These are phyloP conservation scores for Areca catechu DNA, from an alignment of 176 grass and related monocot genomes.

Conservation along the genomic window DNA sequence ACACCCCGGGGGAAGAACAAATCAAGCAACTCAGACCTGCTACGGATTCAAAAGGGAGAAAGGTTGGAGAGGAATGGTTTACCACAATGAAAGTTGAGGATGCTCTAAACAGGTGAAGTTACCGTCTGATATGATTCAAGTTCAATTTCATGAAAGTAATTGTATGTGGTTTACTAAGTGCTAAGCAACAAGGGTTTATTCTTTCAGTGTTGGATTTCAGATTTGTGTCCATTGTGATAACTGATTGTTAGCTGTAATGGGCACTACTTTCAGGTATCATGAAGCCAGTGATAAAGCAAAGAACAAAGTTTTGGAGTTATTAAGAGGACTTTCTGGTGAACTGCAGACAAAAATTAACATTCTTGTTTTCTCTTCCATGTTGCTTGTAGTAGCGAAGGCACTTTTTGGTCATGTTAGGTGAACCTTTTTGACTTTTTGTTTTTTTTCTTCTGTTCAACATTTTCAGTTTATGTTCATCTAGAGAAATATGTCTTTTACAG, in stretches of 20 bases:
- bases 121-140: neutral
- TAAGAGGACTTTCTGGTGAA: slow-evolving; percentile 86
- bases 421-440: neutral
- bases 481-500: no score
- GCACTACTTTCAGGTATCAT: slow-evolving; percentile 64
- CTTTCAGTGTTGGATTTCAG: neutral
- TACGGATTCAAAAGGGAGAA: slow-evolving; percentile 89
- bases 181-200: no score
- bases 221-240: neutral
- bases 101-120: slow-evolving; percentile 64
- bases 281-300: slow-evolving; percentile 75
- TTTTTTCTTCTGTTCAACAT: no score
- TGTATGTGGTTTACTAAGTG: no score
- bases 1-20: slow-evolving; percentile 72
- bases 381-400: slow-evolving; percentile 79
- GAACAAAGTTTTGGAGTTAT: slow-evolving; percentile 63
- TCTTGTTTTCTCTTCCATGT: slow-evolving; percentile 72
- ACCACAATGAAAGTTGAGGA: slow-evolving; percentile 72
- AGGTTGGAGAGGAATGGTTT: slow-evolving; percentile 93
- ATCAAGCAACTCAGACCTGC: slow-evolving; percentile 82
- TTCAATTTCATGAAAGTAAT: neutral
- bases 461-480: no score
- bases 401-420: slow-evolving; percentile 91
- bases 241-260: slow-evolving; percentile 1
- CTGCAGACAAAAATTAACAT: slow-evolving; percentile 79